These are phyloP conservation scores for Dimargaris verticillata DNA, from an alignment of 192 early-diverging fungal species.

Conservation along the genomic window DNA sequence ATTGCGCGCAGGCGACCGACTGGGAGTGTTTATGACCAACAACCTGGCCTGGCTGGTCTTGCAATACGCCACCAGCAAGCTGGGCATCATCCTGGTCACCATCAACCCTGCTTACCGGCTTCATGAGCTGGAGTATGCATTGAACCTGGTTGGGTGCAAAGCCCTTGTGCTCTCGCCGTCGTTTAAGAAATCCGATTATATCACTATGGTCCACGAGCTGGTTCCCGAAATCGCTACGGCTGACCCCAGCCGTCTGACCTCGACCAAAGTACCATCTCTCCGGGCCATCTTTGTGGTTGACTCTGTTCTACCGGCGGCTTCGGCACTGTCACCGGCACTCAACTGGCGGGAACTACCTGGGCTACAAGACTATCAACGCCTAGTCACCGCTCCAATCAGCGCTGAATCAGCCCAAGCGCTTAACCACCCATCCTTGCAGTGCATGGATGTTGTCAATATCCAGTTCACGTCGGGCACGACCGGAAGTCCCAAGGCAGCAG, in stretches of 20 bases:
- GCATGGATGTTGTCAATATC: conserved; percentile 27
- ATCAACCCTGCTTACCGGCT: conserved; percentile 31
- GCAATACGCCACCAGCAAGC: conserved; percentile 33
- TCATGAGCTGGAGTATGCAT: conserved; percentile 26
- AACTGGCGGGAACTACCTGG: conserved; percentile 4
- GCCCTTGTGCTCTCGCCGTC: conserved; percentile 20
- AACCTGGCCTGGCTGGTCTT: conserved; percentile 27
- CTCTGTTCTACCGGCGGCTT: not conserved
- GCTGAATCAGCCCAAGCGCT: not conserved
- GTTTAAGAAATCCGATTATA: conserved; percentile 27
- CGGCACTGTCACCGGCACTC: not conserved
- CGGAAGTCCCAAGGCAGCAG: conserved; percentile 24
- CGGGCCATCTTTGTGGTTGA: conserved; percentile 12
- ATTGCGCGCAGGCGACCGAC: conserved; percentile 27
- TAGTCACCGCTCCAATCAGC: not conserved
- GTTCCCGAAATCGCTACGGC: conserved; percentile 17
- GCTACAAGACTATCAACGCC: not conserved
- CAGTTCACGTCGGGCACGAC: conserved; percentile 38
- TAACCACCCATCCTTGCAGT: not conserved
- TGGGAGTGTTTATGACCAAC: conserved; percentile 35
- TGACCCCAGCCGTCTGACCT: conserved; percentile 2
- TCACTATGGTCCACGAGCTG: conserved; percentile 23
- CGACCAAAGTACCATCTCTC: not conserved
- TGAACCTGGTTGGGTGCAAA: conserved; percentile 26
- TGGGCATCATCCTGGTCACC: conserved; percentile 31